A percentile compares a stretch with the other conserved stretches of the same genome.
These are phyloP conservation scores for Aspergillus glaucus DNA, from an alignment of 2,329 filamentous ascomycete species.

Conservation along the genomic window DNA sequence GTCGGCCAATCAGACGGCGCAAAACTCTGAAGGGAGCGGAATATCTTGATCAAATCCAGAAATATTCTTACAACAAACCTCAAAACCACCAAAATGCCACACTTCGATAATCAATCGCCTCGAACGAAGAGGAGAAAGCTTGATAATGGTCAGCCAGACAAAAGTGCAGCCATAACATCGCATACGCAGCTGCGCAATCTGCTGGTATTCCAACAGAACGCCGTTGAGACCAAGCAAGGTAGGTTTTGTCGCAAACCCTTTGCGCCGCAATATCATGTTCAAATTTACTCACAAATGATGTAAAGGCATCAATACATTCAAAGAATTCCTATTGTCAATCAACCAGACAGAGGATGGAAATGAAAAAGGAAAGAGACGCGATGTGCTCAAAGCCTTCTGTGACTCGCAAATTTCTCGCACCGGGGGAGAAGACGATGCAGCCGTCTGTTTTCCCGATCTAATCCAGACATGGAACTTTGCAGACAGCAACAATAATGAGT, in stretches of 20 bases:
- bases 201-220: conserved; percentile 65
- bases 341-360: conserved; percentile 27
- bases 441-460: conserved; percentile 66
- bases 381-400: conserved; percentile 42
- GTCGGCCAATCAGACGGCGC: conserved; percentile 12
- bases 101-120: conserved; percentile 26
- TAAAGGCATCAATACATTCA: conserved; percentile 39
- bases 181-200: conserved; percentile 62
- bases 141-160: conserved; percentile 17
- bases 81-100: conserved; percentile 24
- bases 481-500: conserved; percentile 70
- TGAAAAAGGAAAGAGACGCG: conserved; percentile 35
- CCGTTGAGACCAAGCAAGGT: conserved; percentile 54
- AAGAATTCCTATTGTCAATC: conserved; percentile 38
- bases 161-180: conserved; percentile 31
- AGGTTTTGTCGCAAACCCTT: conserved; percentile 43
- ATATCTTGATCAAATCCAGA: conserved; percentile 1
- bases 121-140: conserved; percentile 37
- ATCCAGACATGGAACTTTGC: conserved; percentile 87
- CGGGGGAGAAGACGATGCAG: conserved; percentile 44
- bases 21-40: conserved; percentile 13
- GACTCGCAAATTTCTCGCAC: conserved; percentile 49
- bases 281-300: not conserved
- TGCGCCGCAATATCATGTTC: not conserved
- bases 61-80: conserved; percentile 7